A percentile compares a stretch with the other conserved stretches of the same genome.
Evolutionary conservation across 768 basidiomycete species (phyloP).

Genomic region (Collybia sp.): DNA sequence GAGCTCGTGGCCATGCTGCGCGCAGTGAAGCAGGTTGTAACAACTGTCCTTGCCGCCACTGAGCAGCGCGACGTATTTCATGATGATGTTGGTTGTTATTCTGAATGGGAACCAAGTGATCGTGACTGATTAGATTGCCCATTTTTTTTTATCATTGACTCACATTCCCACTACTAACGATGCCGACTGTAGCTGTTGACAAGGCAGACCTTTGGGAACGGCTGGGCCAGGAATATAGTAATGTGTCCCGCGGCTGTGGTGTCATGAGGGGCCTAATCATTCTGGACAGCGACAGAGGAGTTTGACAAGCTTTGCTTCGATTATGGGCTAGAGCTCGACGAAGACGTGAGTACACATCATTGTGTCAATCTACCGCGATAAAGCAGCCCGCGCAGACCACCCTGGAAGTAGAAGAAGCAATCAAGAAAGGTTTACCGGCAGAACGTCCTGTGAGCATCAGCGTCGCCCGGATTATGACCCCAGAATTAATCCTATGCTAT

Average conservation of each 20-base stretch:
- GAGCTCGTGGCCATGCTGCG: constrained; percentile 80
- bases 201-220: constrained; percentile 91
- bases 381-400: constrained; percentile 61
- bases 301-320: constrained; percentile 96
- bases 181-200: constrained; percentile 96
- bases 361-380: background rate
- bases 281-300: constrained; percentile 74
- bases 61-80: constrained; percentile 92
- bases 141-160: constrained; percentile 16
- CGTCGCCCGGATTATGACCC: background rate
- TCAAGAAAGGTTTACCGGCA: constrained; percentile 79
- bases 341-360: constrained; percentile 66
- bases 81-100: constrained; percentile 19
- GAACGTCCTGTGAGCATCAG: constrained; percentile 68
- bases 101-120: no score
- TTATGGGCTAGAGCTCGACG: constrained; percentile 95
- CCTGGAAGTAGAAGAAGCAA: constrained; percentile 75
- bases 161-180: constrained; percentile 30
- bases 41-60: constrained; percentile 98
- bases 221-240: constrained; percentile 81
- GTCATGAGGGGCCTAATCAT: constrained; percentile 12
- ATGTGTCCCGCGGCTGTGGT: constrained; percentile 12
- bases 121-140: background rate
- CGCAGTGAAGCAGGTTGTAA: constrained; percentile 90
- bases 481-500: constrained; percentile 1